phyloP scores from a whole-genome alignment of 2,329 filamentous ascomycete species.

The Colletotrichum sp. region DNA sequence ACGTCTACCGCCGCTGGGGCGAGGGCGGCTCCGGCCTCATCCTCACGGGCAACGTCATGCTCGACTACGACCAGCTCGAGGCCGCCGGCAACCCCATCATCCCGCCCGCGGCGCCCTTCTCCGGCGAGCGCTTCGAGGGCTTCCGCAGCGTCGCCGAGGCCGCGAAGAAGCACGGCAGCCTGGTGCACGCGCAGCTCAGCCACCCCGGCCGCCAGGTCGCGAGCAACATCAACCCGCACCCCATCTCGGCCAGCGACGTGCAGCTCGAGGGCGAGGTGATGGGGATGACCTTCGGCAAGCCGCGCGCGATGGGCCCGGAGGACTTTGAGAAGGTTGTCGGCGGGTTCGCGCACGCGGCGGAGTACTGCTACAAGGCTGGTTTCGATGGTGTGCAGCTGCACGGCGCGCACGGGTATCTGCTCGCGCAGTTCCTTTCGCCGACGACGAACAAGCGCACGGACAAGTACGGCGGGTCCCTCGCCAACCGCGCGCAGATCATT shows the following conservation, averaged over 20 bases:
- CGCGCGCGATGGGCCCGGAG: slow-evolving; percentile 51
- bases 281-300: slow-evolving; percentile 56
- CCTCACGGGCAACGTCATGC: slow-evolving; percentile 66
- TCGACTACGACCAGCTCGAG: slow-evolving; percentile 62
- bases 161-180: slow-evolving; percentile 57
- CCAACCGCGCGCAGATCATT: slow-evolving; percentile 51
- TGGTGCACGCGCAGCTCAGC: slow-evolving; percentile 65
- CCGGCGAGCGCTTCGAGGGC: slow-evolving; percentile 63
- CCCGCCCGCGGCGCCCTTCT: slow-evolving; percentile 51
- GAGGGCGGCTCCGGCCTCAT: slow-evolving; percentile 57
- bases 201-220: slow-evolving; percentile 65
- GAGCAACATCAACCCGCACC: slow-evolving; percentile 34
- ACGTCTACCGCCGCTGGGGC: slow-evolving; percentile 64
- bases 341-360: slow-evolving; percentile 61
- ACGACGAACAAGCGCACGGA: slow-evolving; percentile 49
- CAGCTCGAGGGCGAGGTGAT: slow-evolving; percentile 41
- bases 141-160: slow-evolving; percentile 47
- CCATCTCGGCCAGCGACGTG: slow-evolving; percentile 44
- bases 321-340: slow-evolving; percentile 59
- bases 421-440: slow-evolving; percentile 47
- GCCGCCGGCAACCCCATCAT: slow-evolving; percentile 61
- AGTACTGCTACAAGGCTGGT: slow-evolving; percentile 62
- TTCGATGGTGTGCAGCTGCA: slow-evolving; percentile 53
- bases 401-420: slow-evolving; percentile 53
- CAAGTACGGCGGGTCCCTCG: slow-evolving; percentile 49